phyloP scores from a whole-genome alignment of 345 rosid genomes.

The Eucalyptus tenuipes region DNA sequence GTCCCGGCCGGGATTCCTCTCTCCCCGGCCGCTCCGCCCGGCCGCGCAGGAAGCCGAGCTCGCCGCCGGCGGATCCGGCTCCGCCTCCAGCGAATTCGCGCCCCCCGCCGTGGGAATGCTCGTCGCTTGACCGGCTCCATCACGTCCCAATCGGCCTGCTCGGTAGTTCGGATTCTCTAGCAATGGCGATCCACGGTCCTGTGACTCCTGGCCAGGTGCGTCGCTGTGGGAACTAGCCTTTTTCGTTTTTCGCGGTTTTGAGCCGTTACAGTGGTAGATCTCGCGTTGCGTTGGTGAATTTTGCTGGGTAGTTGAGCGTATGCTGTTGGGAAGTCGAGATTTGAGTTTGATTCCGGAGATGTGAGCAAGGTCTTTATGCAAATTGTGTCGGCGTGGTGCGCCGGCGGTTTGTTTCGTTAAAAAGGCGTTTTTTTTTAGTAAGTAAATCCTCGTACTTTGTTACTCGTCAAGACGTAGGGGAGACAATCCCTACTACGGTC shows the following conservation, averaged over 20 bases:
- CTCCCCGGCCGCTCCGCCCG: not conserved
- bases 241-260: not conserved
- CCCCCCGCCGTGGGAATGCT: not conserved
- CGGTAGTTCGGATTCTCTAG: not conserved
- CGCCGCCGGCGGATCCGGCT: not conserved
- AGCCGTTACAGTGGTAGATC: not conserved
- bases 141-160: not conserved
- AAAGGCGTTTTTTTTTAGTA: not conserved
- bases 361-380: not conserved
- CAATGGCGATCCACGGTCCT: constrained; percentile 37
- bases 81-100: not conserved
- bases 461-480: not conserved
- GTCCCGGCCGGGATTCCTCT: not conserved
- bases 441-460: not conserved
- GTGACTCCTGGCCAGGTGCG: constrained; percentile 74
- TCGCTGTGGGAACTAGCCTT: not conserved
- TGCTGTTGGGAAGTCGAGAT: not conserved
- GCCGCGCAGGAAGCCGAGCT: not conserved
- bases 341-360: not conserved
- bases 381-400: not conserved
- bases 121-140: not conserved
- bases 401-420: not conserved
- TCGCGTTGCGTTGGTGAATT: not conserved
- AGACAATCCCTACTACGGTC: not conserved
- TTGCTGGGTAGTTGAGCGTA: not conserved